phyloP scores from a whole-genome alignment of 2,329 filamentous ascomycete genomes.

The Fusarium anthophilum region DNA sequence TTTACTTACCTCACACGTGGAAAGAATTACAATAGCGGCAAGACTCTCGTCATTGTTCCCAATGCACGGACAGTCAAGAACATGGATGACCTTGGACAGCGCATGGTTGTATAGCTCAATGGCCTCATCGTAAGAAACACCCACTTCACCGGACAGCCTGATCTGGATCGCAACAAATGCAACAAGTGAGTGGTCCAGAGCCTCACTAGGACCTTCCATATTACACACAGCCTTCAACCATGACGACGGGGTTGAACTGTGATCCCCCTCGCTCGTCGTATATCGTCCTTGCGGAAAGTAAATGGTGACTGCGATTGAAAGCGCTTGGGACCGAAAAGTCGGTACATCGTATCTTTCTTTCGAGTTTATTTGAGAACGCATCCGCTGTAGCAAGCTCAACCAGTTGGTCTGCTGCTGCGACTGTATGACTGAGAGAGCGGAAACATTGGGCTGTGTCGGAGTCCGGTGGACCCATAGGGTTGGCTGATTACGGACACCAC shows the following conservation, averaged over 20 bases:
- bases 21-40: neutral
- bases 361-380: neutral
- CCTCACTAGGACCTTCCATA: neutral
- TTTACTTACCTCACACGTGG: neutral
- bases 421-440: neutral
- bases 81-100: neutral
- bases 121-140: neutral
- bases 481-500: neutral
- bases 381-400: neutral
- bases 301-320: neutral
- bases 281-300: neutral
- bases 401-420: neutral
- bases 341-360: neutral
- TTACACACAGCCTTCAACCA: slow-evolving; percentile 4
- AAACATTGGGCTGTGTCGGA: neutral
- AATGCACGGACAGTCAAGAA: neutral
- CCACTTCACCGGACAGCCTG: neutral
- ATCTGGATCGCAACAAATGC: slow-evolving; percentile 8
- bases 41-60: neutral
- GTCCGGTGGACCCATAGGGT: slow-evolving; percentile 13
- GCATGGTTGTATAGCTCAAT: neutral
- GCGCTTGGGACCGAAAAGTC: neutral
- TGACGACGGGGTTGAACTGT: neutral
- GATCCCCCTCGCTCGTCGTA: fast-evolving
- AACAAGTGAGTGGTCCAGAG: neutral